Evolutionary conservation across 345 rosid genomes (phyloP).

Genomic region (Melastoma malabathricum): DNA sequence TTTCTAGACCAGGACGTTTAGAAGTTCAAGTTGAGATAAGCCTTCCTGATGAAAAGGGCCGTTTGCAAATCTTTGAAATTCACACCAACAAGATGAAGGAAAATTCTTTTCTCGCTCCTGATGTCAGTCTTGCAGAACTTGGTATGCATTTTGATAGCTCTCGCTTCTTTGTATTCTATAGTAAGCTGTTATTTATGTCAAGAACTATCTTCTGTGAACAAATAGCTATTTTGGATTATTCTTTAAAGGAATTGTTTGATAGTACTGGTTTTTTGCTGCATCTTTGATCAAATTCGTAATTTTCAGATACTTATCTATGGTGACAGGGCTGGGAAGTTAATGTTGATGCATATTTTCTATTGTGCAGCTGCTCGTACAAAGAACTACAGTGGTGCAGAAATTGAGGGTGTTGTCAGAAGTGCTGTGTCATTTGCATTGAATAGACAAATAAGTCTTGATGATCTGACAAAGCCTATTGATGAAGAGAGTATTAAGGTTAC

Average conservation of each 20-base stretch:
- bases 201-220: not conserved
- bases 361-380: conserved; percentile 90
- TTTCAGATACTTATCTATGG: too few relatives aligned
- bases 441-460: conserved; percentile 90
- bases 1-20: conserved; percentile 82
- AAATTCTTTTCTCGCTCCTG: conserved; percentile 82
- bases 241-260: not conserved
- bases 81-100: conserved; percentile 98
- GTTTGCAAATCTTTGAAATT: conserved; percentile 89
- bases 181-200: too few relatives aligned
- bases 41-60: conserved; percentile 99
- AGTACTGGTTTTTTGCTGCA: not conserved
- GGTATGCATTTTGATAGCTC: conserved; percentile 31
- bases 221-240: not conserved
- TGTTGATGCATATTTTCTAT: not conserved
- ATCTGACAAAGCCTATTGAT: conserved; percentile 92
- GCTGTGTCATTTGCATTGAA: conserved; percentile 93
- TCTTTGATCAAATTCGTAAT: not conserved
- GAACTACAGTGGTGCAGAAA: conserved; percentile 97
- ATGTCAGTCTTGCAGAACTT: conserved; percentile 75
- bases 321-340: too few relatives aligned
- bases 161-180: not conserved
- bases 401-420: conserved; percentile 98
- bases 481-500: conserved; percentile 94
- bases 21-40: conserved; percentile 99